Evolutionary conservation across 208 protist species (phyloP), one percentile per base, ranked within the genome.

Genomic region (Crithidia thermophila): DNA sequence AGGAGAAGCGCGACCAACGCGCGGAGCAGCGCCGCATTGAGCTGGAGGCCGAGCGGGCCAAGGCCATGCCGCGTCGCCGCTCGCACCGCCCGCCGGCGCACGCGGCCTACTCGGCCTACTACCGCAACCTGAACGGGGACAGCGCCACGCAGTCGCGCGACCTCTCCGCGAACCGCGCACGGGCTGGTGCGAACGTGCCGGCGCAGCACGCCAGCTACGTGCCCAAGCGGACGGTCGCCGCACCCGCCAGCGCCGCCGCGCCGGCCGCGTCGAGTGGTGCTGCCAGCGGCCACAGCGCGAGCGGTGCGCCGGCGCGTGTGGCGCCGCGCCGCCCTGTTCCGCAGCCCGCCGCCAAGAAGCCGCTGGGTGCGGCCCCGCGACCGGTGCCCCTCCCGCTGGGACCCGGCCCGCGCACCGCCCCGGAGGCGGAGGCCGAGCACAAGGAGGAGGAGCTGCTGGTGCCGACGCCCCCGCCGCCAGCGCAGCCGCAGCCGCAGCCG

Each of bases 11-110:
- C 16, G 58, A 72, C 50, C 61, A 53, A 23, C 59, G 52, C 9
- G 67, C 56, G 3, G 63, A 76, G 64, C 57, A 65, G 62, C 46
- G 31, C 10, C 52, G 47, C 37, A 33, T 67, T 13, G 45, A 76
- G 47, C 33, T 58, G 31, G 52, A 61, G 42, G 61, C 39, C 28
- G 37, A 31, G 28, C 73, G 46, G 18, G 56, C 45, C 33, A 56
- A 34, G 47, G 21, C 42, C n/a, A 36, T 30, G 34, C 23, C 56
- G 56, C 36, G 28, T 6, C 65, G 45, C 40, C 20, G 42, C 31
- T 31, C 40, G 45, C 27, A 56, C 31, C 60, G 31, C 21, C 40
- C 67, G 23, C 58, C 56, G 31, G 30, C 36, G 40, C 47, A 51
- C 37, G 53, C 21, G 30, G 60, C 39, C 23, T 66, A 66, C 67